Base-by-base conservation (phyloP, 495 filamentous ascomycete genomes). In the Lasiosphaeriaceae sp. region DNA sequence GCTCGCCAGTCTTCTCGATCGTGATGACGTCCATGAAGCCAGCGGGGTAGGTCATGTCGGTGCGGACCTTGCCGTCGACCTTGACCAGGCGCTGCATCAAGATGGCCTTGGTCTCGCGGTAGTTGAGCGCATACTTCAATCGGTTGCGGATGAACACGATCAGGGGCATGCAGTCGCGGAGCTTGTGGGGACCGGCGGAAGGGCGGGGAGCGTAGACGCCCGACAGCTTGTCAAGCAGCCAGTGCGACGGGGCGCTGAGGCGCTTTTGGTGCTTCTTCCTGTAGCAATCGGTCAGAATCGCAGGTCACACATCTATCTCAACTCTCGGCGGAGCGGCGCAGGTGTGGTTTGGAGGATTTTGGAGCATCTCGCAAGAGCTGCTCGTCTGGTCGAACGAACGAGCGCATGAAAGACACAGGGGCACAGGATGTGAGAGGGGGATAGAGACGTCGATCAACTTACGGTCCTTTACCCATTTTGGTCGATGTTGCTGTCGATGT, bases 251-350 rank as follows among this genome's bases (percentile, higher is more conserved):
- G 74, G 94, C 94, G 76, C 89, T 92, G 70, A 97, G 84, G 83
- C 94, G 91, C 93, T 98, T 97, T 77, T 96, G 92, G 80, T 98
- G 95, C 86, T 98, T 98, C 86, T 93, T 96, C 72, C 91, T 96
- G 74, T 72, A 63, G 50, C 4, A 19, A 46, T 37, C 26, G 34
- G 55, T 69, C 47, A 66, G 63, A 54, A 63, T 62, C 56, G 37
- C 19, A 50, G 55, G 49, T 26, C 20, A 19, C 14, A 24, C 50
- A 45, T n/a, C 58, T 20, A 45, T n/a, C 58, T 20, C 14, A 24
- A 55, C 26, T n/a, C 58, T 16, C 35, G 17, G 44, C 35, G n/a
- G n/a, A n/a, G n/a, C n/a, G n/a, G n/a, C 26, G 26, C 9, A 4
- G 26, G 26, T 31, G 26, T 31, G 23, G 57, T 51, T 54, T 12